Conservation (phyloP, 129 eudicot genomes). For the Smallanthus sonchifolius region DNA sequence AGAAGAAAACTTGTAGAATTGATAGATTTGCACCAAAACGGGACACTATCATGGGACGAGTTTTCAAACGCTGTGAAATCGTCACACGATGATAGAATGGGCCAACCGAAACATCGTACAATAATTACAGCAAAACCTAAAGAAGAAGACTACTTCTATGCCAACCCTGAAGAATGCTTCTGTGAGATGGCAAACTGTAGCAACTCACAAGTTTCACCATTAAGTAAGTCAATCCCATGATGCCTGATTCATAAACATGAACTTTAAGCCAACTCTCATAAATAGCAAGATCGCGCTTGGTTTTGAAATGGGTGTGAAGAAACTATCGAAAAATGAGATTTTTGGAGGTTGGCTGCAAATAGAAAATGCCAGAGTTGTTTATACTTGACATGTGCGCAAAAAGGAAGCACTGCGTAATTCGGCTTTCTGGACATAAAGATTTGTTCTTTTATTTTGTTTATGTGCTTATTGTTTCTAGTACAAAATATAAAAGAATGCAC, state of each 20-base stretch:
- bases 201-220: conserved; percentile 19
- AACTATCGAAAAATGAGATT: not conserved
- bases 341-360: conserved; percentile 21
- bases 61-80: conserved; percentile 51
- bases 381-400: conserved; percentile 13
- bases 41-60: conserved; percentile 70
- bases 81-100: conserved; percentile 58
- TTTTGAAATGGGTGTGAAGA: conserved; percentile 17
- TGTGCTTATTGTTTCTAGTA: conserved; percentile 24
- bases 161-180: conserved; percentile 90
- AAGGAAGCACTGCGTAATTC: conserved; percentile 15
- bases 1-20: conserved; percentile 66
- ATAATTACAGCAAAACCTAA: conserved; percentile 71
- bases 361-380: conserved; percentile 15
- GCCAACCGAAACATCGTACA: conserved; percentile 57
- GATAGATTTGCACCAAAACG: conserved; percentile 67
- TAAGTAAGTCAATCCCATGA: conserved; percentile 31
- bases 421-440: conserved; percentile 32
- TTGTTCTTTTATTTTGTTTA: conserved; percentile 44
- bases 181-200: conserved; percentile 52
- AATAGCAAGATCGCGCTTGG: conserved; percentile 6
- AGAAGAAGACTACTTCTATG: conserved; percentile 95
- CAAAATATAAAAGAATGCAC: conserved; percentile 22
- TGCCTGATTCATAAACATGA: not conserved
- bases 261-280: not conserved